Percentiles rank a stretch among this genome's conserved stretches.
These are phyloP conservation scores for Pestalotiopsis sp. DNA, from an alignment of 2,329 filamentous ascomycete species.

Conservation along the genomic window DNA sequence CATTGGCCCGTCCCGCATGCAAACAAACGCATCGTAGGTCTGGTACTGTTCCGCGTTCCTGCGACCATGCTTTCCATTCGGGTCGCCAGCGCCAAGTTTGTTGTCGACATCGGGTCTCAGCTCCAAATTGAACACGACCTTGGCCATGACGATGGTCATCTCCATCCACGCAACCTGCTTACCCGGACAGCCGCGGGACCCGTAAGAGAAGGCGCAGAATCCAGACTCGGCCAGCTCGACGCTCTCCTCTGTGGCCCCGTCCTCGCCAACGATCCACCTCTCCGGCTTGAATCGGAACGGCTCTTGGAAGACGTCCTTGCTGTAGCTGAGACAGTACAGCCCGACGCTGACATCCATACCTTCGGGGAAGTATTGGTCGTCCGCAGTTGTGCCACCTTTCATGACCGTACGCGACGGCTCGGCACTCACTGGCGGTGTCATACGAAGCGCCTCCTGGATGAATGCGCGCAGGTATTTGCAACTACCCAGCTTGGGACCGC, in stretches of 20 bases:
- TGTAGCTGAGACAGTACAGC: constrained; percentile 14
- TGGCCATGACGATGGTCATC: constrained; percentile 11
- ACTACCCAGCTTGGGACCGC: not conserved
- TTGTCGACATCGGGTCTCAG: not conserved
- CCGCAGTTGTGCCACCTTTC: constrained; percentile 9
- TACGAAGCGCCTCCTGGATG: constrained; percentile 19
- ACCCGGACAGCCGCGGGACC: constrained; percentile 6
- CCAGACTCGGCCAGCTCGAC: constrained; percentile 9
- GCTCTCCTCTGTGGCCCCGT: not conserved
- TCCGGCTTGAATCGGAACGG: constrained; percentile 18
- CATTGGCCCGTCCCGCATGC: constrained; percentile 13
- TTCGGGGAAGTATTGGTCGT: constrained; percentile 13
- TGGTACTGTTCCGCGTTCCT: constrained; percentile 7
- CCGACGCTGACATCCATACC: constrained; percentile 13
- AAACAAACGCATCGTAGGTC: constrained; percentile 6
- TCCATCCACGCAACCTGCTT: constrained; percentile 8
- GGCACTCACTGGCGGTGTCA: constrained; percentile 14
- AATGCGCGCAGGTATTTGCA: constrained; percentile 20
- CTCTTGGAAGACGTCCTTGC: constrained; percentile 11
- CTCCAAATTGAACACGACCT: constrained; percentile 8
- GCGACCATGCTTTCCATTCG: not conserved
- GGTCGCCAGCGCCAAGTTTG: not conserved
- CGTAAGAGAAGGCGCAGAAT: constrained; percentile 6
- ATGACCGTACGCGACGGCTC: constrained; percentile 15
- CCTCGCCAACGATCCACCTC: constrained; percentile 21